A percentile compares a stretch with the other conserved stretches of the same genome.
phyloP scores from a whole-genome alignment of 306 rosid genomes.

The Corylus heterophylla region DNA sequence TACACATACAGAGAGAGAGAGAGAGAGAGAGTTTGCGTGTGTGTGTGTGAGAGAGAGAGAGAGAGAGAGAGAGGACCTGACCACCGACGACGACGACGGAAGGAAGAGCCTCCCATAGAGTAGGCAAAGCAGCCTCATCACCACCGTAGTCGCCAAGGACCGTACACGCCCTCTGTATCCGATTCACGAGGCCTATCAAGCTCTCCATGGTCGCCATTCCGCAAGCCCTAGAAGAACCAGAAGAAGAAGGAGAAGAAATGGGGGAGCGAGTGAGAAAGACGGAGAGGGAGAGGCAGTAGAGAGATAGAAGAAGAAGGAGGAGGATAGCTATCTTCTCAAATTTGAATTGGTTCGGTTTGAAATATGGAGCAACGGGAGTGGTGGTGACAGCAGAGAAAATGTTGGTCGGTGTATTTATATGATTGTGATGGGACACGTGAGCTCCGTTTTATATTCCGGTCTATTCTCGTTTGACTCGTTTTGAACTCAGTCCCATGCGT shows the following conservation, averaged over 20 bases:
- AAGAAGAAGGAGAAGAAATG: constrained; percentile 16
- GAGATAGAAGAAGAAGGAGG: constrained; percentile 22
- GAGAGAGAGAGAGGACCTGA: constrained; percentile 48
- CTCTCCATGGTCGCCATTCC: constrained; percentile 86
- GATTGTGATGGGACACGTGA: not conserved
- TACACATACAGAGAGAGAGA: not conserved
- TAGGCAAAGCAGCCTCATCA: constrained; percentile 54
- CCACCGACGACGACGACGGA: constrained; percentile 97
- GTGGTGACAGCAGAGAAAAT: not conserved
- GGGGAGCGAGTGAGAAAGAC: not conserved
- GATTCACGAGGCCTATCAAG: constrained; percentile 85
- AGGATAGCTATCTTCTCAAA: constrained; percentile 28
- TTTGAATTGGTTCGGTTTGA: not conserved
- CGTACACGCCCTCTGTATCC: constrained; percentile 93
- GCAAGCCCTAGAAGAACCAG: constrained; percentile 13
- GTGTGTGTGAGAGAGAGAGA: not conserved
- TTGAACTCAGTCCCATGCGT: constrained; percentile 17
- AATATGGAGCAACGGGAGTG: not conserved
- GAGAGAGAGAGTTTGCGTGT: not conserved
- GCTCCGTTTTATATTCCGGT: not conserved
- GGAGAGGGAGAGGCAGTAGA: not conserved
- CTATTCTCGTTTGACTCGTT: constrained; percentile 7
- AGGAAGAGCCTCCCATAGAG: constrained; percentile 96
- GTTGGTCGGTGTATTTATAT: not conserved
- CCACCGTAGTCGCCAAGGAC: constrained; percentile 92